phyloP scores from a whole-genome alignment of 2,329 filamentous ascomycete species.

The Cadophora sp. region DNA sequence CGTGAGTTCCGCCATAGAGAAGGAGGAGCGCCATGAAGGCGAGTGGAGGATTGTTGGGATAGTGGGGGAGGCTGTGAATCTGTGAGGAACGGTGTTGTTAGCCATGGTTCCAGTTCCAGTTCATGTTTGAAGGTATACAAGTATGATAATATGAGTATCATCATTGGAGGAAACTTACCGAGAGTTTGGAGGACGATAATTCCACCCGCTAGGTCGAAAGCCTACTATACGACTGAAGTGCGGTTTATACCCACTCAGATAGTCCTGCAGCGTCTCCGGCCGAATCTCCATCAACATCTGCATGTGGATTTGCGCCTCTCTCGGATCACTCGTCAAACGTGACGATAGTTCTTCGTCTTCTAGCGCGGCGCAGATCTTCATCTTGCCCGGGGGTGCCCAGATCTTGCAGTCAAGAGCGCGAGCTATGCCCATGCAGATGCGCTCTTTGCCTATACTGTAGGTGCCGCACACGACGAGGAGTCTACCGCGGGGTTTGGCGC shows the following conservation, averaged over 20 bases:
- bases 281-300: slow-evolving; percentile 94
- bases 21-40: slow-evolving; percentile 73
- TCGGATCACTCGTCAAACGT: slow-evolving; percentile 79
- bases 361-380: slow-evolving; percentile 82
- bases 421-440: slow-evolving; percentile 92
- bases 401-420: slow-evolving; percentile 87
- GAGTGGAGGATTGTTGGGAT: slow-evolving; percentile 69
- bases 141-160: neutral
- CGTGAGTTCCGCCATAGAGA: slow-evolving; percentile 73
- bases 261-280: slow-evolving; percentile 88
- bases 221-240: slow-evolving; percentile 88
- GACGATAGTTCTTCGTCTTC: slow-evolving; percentile 82
- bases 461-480: slow-evolving; percentile 93
- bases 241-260: slow-evolving; percentile 79
- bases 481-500: slow-evolving; percentile 60
- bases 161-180: slow-evolving; percentile 49
- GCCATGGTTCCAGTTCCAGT: too few relatives aligned
- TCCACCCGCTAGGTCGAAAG: slow-evolving; percentile 94
- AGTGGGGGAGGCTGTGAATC: slow-evolving; percentile 64
- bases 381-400: slow-evolving; percentile 83
- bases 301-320: slow-evolving; percentile 95
- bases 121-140: too few relatives aligned
- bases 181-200: slow-evolving; percentile 76
- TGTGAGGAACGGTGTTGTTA: slow-evolving; percentile 11
- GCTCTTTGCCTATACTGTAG: slow-evolving; percentile 97